Evolutionary conservation across 73 alveolate species (phyloP), one percentile per base, ranked within the genome.

Genomic region (Diophrys sp.): DNA sequence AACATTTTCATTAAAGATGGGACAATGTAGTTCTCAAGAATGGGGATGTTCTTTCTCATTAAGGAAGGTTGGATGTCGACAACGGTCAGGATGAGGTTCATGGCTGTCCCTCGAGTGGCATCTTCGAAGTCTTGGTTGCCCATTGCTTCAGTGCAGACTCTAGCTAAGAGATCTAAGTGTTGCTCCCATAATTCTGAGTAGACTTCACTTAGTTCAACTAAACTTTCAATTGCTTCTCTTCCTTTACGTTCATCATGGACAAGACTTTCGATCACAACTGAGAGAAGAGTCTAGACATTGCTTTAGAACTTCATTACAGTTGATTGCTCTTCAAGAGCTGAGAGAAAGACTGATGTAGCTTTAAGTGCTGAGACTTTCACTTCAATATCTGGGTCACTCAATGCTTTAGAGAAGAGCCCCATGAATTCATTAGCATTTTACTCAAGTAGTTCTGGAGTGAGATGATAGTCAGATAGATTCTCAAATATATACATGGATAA

Each of bases 121-220:
- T 33, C 66, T 26, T 79, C 88, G 54, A 79, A 79, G 23, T 31
- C 33, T 33, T 70, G 69, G 23, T 66, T 25, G 29, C 24, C 11
- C 54, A 79, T 33, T 2, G 71, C 69, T 31, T 79, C 74, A 0
- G 81, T 23, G 68, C 73, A 2, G 18, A 79, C 88, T 33, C 27
- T 54, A 67, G 71, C 69, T 23, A 79, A 23, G 32, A 28, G 23
- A 53, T 25, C 25, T 30, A 77, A 44, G 31, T 8, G 1, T 30
- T 79, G 29, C 67, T 79, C 71, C 88, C 88, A 79, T 23, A 79
- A 31, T 53, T 79, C 81, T 23, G 88, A 77, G 69, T 71, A 76
- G 28, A 29, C 23, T 28, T 54, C 54, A 23, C 81, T 79, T 26
- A 79, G 69, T 24, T 79, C 88, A 29, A 67, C 56, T 68, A 79